phyloP scores from a whole-genome alignment of 78 protist genomes.

The Dictyostelium purpureum region DNA sequence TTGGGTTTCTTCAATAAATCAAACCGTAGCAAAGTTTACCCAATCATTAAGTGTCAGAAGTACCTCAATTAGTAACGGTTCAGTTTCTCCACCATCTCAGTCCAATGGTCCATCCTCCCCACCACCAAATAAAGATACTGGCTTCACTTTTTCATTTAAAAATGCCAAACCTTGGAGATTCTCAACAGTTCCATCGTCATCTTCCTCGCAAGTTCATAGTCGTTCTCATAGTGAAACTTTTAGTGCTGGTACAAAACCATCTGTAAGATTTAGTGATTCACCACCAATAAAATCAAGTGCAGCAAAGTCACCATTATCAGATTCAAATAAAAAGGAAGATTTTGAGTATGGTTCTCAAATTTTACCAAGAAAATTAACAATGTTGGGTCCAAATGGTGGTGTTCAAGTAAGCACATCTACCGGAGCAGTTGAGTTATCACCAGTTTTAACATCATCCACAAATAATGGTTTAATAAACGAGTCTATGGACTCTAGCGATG shows the following conservation, averaged over 20 bases:
- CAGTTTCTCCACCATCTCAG: neutral
- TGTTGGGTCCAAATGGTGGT: constrained; percentile 16
- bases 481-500: neutral
- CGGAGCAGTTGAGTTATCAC: constrained; percentile 11
- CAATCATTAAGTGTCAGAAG: neutral
- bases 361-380: constrained; percentile 21
- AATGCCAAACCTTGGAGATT: constrained; percentile 12
- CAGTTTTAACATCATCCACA: neutral
- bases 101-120: neutral
- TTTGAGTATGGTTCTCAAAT: constrained; percentile 59
- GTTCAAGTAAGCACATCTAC: neutral
- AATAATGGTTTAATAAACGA: neutral
- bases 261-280: neutral
- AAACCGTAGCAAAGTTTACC: neutral
- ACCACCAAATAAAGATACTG: neutral
- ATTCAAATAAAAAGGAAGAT: neutral
- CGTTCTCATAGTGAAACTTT: neutral
- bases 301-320: neutral
- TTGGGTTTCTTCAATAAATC: constrained; percentile 14
- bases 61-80: neutral
- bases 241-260: neutral
- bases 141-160: neutral
- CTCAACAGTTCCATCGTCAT: neutral
- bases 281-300: neutral
- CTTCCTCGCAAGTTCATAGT: neutral